Conservation (phyloP, 495 filamentous ascomycete genomes). For the Bathelium albidoporum region DNA sequence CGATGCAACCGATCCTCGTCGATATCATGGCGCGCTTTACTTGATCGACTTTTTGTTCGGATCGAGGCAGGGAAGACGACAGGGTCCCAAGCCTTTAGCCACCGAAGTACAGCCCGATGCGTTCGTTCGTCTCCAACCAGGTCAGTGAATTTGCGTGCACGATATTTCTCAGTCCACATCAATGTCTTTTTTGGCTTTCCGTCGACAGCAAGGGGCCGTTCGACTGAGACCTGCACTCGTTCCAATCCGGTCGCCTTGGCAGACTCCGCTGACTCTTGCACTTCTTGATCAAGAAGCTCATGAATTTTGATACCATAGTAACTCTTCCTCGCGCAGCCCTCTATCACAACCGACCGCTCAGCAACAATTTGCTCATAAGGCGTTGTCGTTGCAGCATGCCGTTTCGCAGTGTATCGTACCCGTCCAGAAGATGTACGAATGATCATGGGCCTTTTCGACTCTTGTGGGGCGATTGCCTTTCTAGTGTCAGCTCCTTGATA, state of each 20-base stretch:
- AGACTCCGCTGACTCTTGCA: conserved; percentile 28
- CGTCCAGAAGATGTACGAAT: not conserved
- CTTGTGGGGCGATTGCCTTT: not conserved
- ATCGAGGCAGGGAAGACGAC: conserved; percentile 74
- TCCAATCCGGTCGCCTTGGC: not conserved
- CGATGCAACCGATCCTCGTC: conserved; percentile 61
- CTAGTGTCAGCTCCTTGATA: not conserved
- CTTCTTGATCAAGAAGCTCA: conserved; percentile 57
- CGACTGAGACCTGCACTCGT: conserved; percentile 13
- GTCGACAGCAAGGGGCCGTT: conserved; percentile 6
- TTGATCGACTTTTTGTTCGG: conserved; percentile 42
- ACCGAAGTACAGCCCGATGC: conserved; percentile 80
- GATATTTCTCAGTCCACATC: conserved; percentile 46
- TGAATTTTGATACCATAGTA: conserved; percentile 93
- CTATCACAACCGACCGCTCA: conserved; percentile 52
- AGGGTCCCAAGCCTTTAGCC: conserved; percentile 89
- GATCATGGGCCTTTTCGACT: not conserved
- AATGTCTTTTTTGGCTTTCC: conserved; percentile 12
- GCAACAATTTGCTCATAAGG: conserved; percentile 63
- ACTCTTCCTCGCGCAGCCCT: conserved; percentile 64
- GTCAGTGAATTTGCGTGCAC: conserved; percentile 83
- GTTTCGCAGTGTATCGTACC: not conserved
- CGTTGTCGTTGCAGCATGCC: conserved; percentile 17
- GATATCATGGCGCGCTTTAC: conserved; percentile 32
- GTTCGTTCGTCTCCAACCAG: conserved; percentile 90